Base-by-base conservation (phyloP, 805 yeast species). In the Spathaspora sp. region DNA sequence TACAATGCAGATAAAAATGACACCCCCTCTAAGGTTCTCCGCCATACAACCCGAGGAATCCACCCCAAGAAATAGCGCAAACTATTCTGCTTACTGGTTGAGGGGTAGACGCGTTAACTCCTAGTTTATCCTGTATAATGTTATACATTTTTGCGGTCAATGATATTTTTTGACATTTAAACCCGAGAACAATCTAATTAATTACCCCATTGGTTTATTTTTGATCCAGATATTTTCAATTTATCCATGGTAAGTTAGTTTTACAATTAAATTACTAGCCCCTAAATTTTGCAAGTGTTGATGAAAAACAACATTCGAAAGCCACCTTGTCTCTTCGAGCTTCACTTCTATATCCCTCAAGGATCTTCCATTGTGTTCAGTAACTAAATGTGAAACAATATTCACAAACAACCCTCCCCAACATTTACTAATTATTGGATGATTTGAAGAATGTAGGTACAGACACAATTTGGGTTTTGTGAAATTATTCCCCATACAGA, bases 141-240 rank as follows among this genome's bases (percentile, higher is more conserved):
- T n/a, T n/a, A n/a, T 17, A 12, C 6, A 57, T 29, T 42, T n/a
- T 18, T 48, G 11, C 40, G 40, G 40, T 35, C 26, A 23, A 3
- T 35, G 40, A 35, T 12, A 35, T 35, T 35, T 14, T 35, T 14
- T 35, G n/a, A 3, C 10, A 5, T n/a, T 35, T n/a, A 3, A n/a
- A n/a, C 40, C 40, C 40, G 17, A n/a, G 40, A 35, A 35, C 40
- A 35, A 35, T 35, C 17, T 4, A 35, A n/a, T 6, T 35, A 35
- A 35, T 35, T 35, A 35, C 40, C 18, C 40, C 40, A 35, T 35
- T 35, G 40, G 40, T 16, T 31, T 7, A 7, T 35, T 35, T 16
- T 35, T 35, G 40, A 35, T 35, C 40, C 17, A 35, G 16, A 35
- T n/a, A 11, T 35, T 14, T 35, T 35, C 18, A n/a, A 2, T 35